These are phyloP conservation scores for Leishmania amazonensis DNA, from an alignment of 208 protist genomes.

Conservation along the genomic window DNA sequence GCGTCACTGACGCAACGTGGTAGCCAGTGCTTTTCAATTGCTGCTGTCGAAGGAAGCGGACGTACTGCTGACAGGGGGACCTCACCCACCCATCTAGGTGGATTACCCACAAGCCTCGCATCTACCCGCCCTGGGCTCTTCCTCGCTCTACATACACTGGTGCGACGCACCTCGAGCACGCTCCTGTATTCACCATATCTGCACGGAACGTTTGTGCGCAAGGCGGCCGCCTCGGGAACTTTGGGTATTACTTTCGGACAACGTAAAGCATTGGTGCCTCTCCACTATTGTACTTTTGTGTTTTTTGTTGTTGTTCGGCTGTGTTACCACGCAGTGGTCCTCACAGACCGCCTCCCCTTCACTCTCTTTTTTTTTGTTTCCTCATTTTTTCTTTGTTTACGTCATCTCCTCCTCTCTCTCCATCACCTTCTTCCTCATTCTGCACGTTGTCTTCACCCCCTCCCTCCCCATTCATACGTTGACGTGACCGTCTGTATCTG, in stretches of 20 bases:
- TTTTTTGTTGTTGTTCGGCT: background rate
- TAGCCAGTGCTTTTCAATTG: background rate
- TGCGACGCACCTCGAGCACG: background rate
- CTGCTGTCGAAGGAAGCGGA: background rate
- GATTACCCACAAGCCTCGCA: background rate
- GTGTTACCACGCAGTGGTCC: background rate
- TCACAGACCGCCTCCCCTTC: background rate
- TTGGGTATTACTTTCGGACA: background rate
- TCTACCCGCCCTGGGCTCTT: background rate
- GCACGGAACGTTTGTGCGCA: background rate
- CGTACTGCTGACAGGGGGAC: background rate
- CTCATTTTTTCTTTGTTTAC: background rate
- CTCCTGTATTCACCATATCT: background rate
- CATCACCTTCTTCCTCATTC: background rate
- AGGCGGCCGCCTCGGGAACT: background rate
- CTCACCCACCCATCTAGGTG: background rate
- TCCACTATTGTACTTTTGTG: background rate
- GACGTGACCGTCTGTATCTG: no score
- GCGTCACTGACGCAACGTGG: background rate
- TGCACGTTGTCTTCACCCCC: no score
- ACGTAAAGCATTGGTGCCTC: background rate
- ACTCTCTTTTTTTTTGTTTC: constrained; percentile 12
- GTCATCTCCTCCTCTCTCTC: background rate
- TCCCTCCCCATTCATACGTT: no score
- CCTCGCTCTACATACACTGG: background rate